A percentile compares a stretch with the other conserved stretches of the same genome.
Evolutionary conservation across 2,329 filamentous ascomycete genomes (phyloP).

Genomic region (Apiospora koreana): DNA sequence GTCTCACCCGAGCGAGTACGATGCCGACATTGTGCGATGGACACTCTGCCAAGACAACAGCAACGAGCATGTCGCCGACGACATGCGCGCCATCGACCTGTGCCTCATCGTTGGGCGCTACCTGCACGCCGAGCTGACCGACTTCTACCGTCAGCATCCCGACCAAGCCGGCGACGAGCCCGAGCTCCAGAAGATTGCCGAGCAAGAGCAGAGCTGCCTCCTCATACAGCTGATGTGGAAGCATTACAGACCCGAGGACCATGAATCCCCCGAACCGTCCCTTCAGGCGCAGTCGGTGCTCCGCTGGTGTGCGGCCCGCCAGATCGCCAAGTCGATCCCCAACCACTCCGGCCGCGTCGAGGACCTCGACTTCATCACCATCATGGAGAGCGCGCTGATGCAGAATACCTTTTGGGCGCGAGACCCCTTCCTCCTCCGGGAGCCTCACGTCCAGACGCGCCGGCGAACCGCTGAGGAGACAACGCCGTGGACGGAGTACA

Average conservation of each 20-base stretch:
- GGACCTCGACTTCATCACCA: background rate
- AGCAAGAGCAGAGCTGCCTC: background rate
- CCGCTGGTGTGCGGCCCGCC: background rate
- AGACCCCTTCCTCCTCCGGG: background rate
- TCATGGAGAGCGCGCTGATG: background rate
- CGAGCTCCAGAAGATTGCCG: background rate
- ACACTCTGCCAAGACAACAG: background rate
- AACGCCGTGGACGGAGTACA: too few species aligned
- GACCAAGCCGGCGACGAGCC: background rate
- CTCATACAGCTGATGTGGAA: background rate
- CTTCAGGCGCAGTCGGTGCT: background rate
- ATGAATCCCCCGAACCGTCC: background rate
- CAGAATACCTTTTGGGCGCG: background rate
- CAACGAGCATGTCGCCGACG: background rate
- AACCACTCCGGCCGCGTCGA: background rate
- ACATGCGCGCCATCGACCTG: background rate
- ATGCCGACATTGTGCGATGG: background rate
- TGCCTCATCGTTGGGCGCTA: background rate
- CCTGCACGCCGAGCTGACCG: background rate
- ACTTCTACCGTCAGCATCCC: background rate
- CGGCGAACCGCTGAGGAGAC: too few species aligned
- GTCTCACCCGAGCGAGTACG: background rate
- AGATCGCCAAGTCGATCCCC: background rate
- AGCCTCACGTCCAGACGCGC: background rate
- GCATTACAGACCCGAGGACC: background rate